Evolutionary conservation across 129 eudicot genomes (phyloP).

Genomic region (sunflower (Helianthus annuus)): DNA sequence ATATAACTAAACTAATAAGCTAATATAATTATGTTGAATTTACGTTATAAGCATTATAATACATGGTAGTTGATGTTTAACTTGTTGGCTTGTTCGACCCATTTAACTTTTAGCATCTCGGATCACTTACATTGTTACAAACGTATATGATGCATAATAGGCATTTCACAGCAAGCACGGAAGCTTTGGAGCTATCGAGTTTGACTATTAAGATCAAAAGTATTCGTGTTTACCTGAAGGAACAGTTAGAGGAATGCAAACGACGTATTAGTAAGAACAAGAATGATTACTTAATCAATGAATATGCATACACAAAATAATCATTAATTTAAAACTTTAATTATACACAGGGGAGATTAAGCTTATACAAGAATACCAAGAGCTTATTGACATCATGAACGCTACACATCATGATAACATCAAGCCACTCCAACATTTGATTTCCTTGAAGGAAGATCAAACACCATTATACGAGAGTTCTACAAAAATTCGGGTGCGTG

Average conservation of each 20-base stretch:
- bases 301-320: neutral
- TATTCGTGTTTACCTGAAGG: slow-evolving; percentile 52
- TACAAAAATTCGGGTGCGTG: slow-evolving; percentile 54
- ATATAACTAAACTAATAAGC: neutral
- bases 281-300: neutral
- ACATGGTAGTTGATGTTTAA: too few species aligned
- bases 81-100: neutral
- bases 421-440: slow-evolving; percentile 61
- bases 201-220: slow-evolving; percentile 68
- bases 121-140: neutral
- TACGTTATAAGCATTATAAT: neutral
- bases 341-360: slow-evolving; percentile 52
- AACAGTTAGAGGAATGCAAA: slow-evolving; percentile 49
- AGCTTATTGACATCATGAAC: slow-evolving; percentile 50
- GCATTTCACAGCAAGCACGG: slow-evolving; percentile 56
- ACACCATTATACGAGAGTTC: slow-evolving; percentile 66
- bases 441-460: slow-evolving; percentile 58
- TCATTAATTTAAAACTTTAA: neutral
- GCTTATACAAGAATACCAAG: slow-evolving; percentile 54
- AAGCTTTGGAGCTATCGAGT: slow-evolving; percentile 78
- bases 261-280: slow-evolving; percentile 56
- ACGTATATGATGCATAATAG: slow-evolving; percentile 22
- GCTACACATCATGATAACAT: slow-evolving; percentile 68
- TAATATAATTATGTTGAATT: neutral
- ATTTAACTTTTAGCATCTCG: neutral